These are phyloP conservation scores for Auriscalpium vulgare DNA, from an alignment of 768 basidiomycete genomes.

Conservation along the genomic window DNA sequence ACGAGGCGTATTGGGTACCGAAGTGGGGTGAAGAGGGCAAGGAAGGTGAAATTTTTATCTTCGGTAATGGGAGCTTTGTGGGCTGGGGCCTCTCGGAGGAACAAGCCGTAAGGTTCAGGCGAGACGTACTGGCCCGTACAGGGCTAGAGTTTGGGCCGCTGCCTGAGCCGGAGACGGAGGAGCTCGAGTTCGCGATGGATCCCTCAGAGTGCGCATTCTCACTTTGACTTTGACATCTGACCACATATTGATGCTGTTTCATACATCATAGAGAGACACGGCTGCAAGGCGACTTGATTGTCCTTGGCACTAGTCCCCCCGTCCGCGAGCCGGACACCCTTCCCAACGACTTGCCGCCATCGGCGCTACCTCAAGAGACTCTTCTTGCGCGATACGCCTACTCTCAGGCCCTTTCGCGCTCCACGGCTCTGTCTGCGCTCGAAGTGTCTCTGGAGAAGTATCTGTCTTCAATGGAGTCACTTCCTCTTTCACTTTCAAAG, in stretches of 20 bases:
- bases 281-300: slow-evolving; percentile 86
- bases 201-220: slow-evolving; percentile 64
- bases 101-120: slow-evolving; percentile 62
- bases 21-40: slow-evolving; percentile 44
- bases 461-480: slow-evolving; percentile 69
- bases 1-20: slow-evolving; percentile 78
- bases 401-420: slow-evolving; percentile 86
- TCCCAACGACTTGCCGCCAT: slow-evolving; percentile 37
- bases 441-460: slow-evolving; percentile 80
- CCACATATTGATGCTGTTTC: slow-evolving; percentile 3
- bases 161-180: slow-evolving; percentile 73
- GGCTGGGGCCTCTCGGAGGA: slow-evolving; percentile 82
- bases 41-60: slow-evolving; percentile 83
- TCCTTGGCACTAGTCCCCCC: slow-evolving; percentile 65
- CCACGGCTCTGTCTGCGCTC: slow-evolving; percentile 80
- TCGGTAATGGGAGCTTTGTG: slow-evolving; percentile 82
- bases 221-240: not conserved
- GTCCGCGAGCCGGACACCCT: slow-evolving; percentile 44
- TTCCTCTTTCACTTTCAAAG: slow-evolving; percentile 68
- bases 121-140: slow-evolving; percentile 47
- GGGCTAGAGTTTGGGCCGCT: slow-evolving; percentile 59
- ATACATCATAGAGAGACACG: slow-evolving; percentile 57
- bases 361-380: slow-evolving; percentile 56
- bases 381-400: slow-evolving; percentile 84
- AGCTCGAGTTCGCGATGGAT: slow-evolving; percentile 89